These are phyloP conservation scores for Colletotrichum lupini DNA, from an alignment of 2,329 filamentous ascomycete species.

Conservation along the genomic window DNA sequence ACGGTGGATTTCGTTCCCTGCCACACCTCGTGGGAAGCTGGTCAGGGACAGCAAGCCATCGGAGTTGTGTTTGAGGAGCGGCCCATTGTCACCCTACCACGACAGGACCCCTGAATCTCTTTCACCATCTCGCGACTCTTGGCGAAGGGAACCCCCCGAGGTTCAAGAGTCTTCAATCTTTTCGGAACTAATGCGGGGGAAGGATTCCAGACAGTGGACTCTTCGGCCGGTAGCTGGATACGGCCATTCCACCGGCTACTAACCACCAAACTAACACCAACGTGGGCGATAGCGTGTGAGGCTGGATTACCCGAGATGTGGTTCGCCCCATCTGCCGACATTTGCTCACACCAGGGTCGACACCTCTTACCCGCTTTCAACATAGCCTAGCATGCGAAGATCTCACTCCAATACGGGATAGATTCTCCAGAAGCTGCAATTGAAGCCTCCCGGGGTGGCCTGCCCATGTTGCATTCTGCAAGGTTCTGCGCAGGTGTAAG, in stretches of 20 bases:
- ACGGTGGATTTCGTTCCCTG: constrained; percentile 21
- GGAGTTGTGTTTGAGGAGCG: constrained; percentile 14
- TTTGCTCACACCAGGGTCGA: constrained; percentile 4
- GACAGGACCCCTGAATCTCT: constrained; percentile 1
- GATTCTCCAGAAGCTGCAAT: background rate
- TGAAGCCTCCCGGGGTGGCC: constrained; percentile 9
- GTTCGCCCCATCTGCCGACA: constrained; percentile 27
- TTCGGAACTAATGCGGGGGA: constrained; percentile 28
- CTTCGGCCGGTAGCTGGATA: constrained; percentile 12
- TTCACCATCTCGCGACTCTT: background rate
- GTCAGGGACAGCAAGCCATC: constrained; percentile 3
- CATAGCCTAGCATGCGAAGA: constrained; percentile 4
- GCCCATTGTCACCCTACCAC: constrained; percentile 13
- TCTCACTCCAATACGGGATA: constrained; percentile 16
- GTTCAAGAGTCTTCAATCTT: background rate
- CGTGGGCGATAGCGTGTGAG: constrained; percentile 9
- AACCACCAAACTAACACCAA: constrained; percentile 5
- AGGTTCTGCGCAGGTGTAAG: constrained; percentile 8
- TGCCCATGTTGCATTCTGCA: background rate
- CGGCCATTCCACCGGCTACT: constrained; percentile 21
- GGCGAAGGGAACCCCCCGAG: constrained; percentile 9
- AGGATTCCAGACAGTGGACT: constrained; percentile 1
- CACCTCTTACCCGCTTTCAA: background rate
- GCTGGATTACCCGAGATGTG: constrained; percentile 26
- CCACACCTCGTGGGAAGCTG: constrained; percentile 29